Base-by-base conservation (phyloP, 257 asterid species). In the Pogostemon cablin region DNA sequence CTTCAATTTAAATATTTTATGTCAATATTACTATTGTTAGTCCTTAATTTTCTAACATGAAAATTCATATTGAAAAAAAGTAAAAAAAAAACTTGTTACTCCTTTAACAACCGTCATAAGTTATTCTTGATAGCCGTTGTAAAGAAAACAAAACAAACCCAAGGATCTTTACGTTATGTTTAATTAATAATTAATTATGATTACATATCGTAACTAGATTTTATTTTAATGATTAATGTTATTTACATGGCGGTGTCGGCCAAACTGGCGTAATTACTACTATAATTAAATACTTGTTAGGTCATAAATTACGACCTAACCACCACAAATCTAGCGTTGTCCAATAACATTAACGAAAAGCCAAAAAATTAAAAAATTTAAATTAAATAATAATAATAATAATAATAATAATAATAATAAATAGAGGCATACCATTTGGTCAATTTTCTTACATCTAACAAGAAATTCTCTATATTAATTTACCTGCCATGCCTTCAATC, bases 231-330 rank as follows among this genome's bases (percentile, higher is more conserved):
- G 69, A 54, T 54, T 5, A 66, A 65, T 71, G 67, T 57, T 48
- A 69, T 66, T 59, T 54, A 41, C 11, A 65, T 58, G 58, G 49
- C 46, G 77, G 65, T 52, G 69, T 46, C 35, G 34, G 50, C 64
- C 69, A 62, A 75, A 68, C 34, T 67, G 11, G 5, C 3, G n/a
- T 57, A 57, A 47, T 0, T 47, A 44, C 9, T 5, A 2, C 10
- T 9, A 6, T 6, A 44, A 9, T 47, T 47, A 47, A 56, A 6
- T 9, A 61, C 11, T 57, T 57, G 75, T 76, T 62, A 72, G 79
- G 67, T 53, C 75, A 63, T 76, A 71, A 76, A 56, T 64, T 73
- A 57, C 65, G 79, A 80, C 79, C 75, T 32, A 73, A 72, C 78
- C 48, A 38, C 41, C 64, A 43, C 9, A 46, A 41, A 44, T 42